Base-by-base conservation (phyloP, 1,284 basidiomycete species). In the Bjerkandera adusta region DNA sequence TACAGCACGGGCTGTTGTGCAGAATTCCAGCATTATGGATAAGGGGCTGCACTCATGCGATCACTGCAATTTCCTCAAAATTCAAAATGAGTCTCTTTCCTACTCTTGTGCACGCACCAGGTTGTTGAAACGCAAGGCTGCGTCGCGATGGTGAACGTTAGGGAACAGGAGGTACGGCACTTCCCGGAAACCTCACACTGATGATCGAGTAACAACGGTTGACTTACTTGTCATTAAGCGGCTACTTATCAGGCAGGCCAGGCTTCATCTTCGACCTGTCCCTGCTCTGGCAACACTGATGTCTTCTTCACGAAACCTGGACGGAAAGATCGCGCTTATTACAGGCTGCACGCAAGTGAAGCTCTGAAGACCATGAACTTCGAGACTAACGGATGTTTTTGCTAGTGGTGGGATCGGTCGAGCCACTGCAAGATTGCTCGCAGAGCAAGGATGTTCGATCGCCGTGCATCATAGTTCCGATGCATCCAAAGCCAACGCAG, bases 321-420 rank as follows among this genome's bases (percentile, higher is more conserved):
- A 35, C 13, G 54, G 54, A 39, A 59, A 55, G 22, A 49, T 63
- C 11, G 56, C 53, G 5, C 51, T 60, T 6, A 64, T 63, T 32
- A 61, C 61, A 8, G 57, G 58, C 6, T 57, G 64, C 62, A 68
- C 68, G 69, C 70, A 60, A 30, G 64, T 56, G 6, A 35, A n/a
- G 11, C 32, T 25, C 21, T 26, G 4, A 34, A 26, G 8, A 35
- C 27, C 15, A 7, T 10, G 13, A 7, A 21, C 10, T 13, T 24
- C 33, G 39, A 12, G 21, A 13, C 33, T 43, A 26, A 48, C 2
- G 18, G 18, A 12, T 11, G 33, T 27, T 13, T 13, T 25, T 16
- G n/a, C 21, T 52, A 78, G 76, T 7, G 76, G 77, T 2, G 76
- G 76, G 0, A 79, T 80, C 35, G 77, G 77, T 3, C 63, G 63